These are phyloP conservation scores for Corynespora cassiicola DNA, from an alignment of 2,329 filamentous ascomycete genomes.

Conservation along the genomic window DNA sequence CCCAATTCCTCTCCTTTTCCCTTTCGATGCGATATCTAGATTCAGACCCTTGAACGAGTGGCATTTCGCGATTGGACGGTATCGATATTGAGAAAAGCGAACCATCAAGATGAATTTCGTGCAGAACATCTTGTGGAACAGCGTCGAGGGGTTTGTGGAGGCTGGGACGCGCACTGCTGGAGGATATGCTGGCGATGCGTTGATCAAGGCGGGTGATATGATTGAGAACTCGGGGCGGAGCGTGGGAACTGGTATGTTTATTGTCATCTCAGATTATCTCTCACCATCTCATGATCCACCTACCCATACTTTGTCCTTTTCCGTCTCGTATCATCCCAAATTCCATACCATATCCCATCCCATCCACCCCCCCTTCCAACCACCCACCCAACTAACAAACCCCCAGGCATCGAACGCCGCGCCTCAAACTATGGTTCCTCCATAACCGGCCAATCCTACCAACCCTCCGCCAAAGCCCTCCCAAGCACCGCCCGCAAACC, in stretches of 20 bases:
- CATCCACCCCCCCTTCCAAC: constrained; percentile 1
- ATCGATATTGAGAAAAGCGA: neutral
- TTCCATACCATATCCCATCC: neutral
- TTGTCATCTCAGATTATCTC: neutral
- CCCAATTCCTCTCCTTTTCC: constrained; percentile 13
- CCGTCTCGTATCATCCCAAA: neutral
- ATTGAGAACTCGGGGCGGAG: constrained; percentile 41
- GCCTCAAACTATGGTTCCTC: constrained; percentile 35
- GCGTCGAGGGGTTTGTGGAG: constrained; percentile 45
- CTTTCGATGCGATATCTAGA: constrained; percentile 8
- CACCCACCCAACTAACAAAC: constrained; percentile 1
- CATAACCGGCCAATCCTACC: constrained; percentile 37
- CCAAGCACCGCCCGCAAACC: constrained; percentile 38
- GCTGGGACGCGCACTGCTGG: constrained; percentile 43
- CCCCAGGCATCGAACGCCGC: constrained; percentile 37
- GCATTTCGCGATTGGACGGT: constrained; percentile 1
- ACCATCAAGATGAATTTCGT: constrained; percentile 38
- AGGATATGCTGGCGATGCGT: constrained; percentile 44
- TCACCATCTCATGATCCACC: too few relatives aligned
- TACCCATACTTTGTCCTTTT: too few relatives aligned
- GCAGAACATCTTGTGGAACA: constrained; percentile 46
- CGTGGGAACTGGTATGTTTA: constrained; percentile 36
- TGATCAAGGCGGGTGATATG: constrained; percentile 46
- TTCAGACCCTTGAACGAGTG: constrained; percentile 1
- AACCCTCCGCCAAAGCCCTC: constrained; percentile 32